Evolutionary conservation across 2,329 filamentous ascomycete species (phyloP).

Genomic region (Dryadomyces quercus-mongolicae): DNA sequence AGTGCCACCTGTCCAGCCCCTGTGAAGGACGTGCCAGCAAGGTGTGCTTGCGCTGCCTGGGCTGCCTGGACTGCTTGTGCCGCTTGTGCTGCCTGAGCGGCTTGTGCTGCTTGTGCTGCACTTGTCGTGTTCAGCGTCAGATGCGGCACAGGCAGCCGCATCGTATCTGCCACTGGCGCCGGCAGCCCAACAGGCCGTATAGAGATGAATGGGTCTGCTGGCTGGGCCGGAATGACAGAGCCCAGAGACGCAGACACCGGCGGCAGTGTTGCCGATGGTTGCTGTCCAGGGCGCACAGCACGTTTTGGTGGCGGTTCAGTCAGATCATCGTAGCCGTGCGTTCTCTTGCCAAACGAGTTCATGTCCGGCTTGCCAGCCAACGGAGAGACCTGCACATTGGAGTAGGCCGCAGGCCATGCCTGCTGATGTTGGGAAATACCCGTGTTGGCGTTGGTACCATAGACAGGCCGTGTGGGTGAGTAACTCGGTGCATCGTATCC

Average conservation of each 20-base stretch:
- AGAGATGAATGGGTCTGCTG: background rate
- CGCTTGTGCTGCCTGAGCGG: background rate
- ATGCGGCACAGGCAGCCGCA: conserved; percentile 56
- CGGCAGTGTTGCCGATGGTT: background rate
- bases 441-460: background rate
- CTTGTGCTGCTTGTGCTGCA: background rate
- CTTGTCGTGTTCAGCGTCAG: conserved; percentile 50
- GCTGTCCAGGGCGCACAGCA: conserved; percentile 16
- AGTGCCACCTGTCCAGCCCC: conserved; percentile 18
- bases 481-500: background rate
- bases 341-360: conserved; percentile 35
- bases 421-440: background rate
- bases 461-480: conserved; percentile 2
- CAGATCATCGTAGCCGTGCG: conserved; percentile 32
- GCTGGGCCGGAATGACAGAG: background rate
- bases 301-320: conserved; percentile 45
- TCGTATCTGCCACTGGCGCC: conserved; percentile 15
- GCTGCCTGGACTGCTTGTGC: too few relatives aligned
- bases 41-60: background rate
- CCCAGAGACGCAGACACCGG: background rate
- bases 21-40: conserved; percentile 15
- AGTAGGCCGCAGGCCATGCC: conserved; percentile 3
- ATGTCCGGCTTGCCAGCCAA: conserved; percentile 33
- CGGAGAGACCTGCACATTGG: conserved; percentile 33
- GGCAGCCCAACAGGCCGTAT: background rate